phyloP scores from a whole-genome alignment of 441 rosid genomes.

The Breynia disticha region DNA sequence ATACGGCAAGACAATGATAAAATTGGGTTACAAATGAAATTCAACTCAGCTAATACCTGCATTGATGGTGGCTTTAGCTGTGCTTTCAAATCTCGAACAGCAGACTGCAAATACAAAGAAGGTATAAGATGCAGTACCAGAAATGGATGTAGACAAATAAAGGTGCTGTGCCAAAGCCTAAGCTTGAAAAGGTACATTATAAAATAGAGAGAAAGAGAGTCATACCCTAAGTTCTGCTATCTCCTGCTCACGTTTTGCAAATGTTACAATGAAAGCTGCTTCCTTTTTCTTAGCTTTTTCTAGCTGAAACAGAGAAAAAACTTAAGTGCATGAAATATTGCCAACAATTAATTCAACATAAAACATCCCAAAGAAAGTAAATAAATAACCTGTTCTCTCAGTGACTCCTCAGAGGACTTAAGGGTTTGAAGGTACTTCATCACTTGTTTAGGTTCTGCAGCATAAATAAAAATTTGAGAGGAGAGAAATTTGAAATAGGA shows the following conservation, averaged over 20 bases:
- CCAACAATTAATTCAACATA: constrained; percentile 3
- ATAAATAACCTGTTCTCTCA: constrained; percentile 73
- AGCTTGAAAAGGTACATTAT: background rate
- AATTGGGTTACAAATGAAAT: background rate
- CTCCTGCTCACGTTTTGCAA: constrained; percentile 94
- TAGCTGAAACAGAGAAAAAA: constrained; percentile 39
- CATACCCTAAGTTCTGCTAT: constrained; percentile 84
- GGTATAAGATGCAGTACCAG: background rate
- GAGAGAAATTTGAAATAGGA: background rate
- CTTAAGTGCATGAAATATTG: constrained; percentile 18
- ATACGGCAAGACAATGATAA: no score
- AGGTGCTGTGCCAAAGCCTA: background rate
- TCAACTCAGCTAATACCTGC: constrained; percentile 51
- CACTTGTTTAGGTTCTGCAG: constrained; percentile 68
- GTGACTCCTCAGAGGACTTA: constrained; percentile 72
- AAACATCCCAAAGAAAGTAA: constrained; percentile 5
- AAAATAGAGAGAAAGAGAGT: constrained; percentile 1
- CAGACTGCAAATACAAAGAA: constrained; percentile 54
- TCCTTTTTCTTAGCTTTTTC: constrained; percentile 96
- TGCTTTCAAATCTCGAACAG: constrained; percentile 84
- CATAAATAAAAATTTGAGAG: constrained; percentile 15
- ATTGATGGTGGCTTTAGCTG: constrained; percentile 97
- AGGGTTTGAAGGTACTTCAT: constrained; percentile 69
- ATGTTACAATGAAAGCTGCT: constrained; percentile 94
- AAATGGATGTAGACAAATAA: constrained; percentile 2